Percentiles rank a stretch among this genome's conserved stretches.
Conservation (phyloP, 1,284 basidiomycete species). For the Sanghuangporus sanghuang region DNA sequence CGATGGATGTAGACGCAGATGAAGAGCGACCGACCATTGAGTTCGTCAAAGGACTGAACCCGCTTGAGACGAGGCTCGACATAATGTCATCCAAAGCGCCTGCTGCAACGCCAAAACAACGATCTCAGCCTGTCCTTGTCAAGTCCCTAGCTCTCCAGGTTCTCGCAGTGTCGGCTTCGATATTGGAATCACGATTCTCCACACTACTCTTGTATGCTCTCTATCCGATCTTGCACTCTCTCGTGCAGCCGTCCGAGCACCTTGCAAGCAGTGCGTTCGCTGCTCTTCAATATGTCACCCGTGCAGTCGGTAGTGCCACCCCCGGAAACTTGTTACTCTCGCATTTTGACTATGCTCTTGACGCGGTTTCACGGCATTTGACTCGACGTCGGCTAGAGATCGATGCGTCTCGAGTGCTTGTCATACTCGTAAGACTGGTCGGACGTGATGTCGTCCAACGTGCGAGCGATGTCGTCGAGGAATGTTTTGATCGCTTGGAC, state of each 20-base stretch:
- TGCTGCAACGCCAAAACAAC: background rate
- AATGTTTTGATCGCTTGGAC: constrained; percentile 90
- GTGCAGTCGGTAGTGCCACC: constrained; percentile 74
- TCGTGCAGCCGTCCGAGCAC: constrained; percentile 64
- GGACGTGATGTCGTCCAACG: constrained; percentile 80
- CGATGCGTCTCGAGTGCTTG: constrained; percentile 76
- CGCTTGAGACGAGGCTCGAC: constrained; percentile 14
- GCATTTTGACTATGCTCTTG: constrained; percentile 92
- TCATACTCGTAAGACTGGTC: constrained; percentile 78
- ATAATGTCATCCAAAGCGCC: constrained; percentile 13
- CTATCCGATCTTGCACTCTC: constrained; percentile 80
- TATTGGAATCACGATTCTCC: constrained; percentile 62
- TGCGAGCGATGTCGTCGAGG: constrained; percentile 89
- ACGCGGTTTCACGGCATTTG: constrained; percentile 78
- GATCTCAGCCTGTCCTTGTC: constrained; percentile 47
- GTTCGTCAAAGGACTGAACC: constrained; percentile 48
- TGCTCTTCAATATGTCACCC: constrained; percentile 64
- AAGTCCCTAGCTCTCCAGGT: constrained; percentile 64
- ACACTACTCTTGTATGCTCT: constrained; percentile 73
- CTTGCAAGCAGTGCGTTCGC: constrained; percentile 69
- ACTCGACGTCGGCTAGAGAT: constrained; percentile 73
- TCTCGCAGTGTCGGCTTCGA: constrained; percentile 61
- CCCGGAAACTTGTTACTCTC: constrained; percentile 81
- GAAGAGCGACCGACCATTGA: constrained; percentile 37
- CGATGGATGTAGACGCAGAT: constrained; percentile 27